A percentile compares a stretch with the other conserved stretches of the same genome.
phyloP scores from a whole-genome alignment of 2,329 filamentous ascomycete genomes.

The Chaetomium sp. region DNA sequence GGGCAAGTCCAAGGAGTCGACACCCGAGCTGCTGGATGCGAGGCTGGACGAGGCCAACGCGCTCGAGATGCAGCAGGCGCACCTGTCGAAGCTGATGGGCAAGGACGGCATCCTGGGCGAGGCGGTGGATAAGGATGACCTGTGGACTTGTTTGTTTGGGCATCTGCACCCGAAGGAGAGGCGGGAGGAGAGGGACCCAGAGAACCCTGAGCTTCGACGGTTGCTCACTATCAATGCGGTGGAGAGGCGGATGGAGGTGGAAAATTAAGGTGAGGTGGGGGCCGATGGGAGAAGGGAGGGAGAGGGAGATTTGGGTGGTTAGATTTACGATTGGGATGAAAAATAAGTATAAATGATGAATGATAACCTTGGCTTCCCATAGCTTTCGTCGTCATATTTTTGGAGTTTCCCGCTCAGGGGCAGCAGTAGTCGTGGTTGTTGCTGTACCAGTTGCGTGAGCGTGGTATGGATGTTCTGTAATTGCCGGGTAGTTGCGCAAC shows the following conservation, averaged over 20 bases:
- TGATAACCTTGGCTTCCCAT: neutral
- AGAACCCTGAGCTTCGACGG: slow-evolving; percentile 43
- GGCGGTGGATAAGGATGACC: slow-evolving; percentile 72
- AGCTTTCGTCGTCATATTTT: neutral
- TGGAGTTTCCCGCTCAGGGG: neutral
- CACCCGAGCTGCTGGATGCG: slow-evolving; percentile 56
- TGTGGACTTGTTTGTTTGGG: slow-evolving; percentile 90
- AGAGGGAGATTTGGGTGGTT: neutral
- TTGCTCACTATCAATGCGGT: slow-evolving; percentile 52
- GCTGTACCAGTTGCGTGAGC: neutral
- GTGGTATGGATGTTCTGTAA: neutral
- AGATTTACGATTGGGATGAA: neutral
- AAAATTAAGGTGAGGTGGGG: neutral
- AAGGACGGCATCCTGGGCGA: slow-evolving; percentile 75
- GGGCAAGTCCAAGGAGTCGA: slow-evolving; percentile 46
- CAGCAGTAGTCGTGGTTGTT: neutral
- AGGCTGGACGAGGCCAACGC: slow-evolving; percentile 82
- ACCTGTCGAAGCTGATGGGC: slow-evolving; percentile 69
- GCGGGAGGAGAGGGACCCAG: slow-evolving; percentile 31
- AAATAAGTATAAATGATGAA: neutral
- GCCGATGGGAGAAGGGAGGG: neutral
- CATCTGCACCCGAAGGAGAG: slow-evolving; percentile 37
- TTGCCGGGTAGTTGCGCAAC: no score
- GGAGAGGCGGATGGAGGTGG: slow-evolving; percentile 38
- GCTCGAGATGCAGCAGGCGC: slow-evolving; percentile 74